Percentiles rank a stretch among this genome's conserved stretches.
Evolutionary conservation across 345 rosid species (phyloP).

Genomic region (Moricandia moricandioides): DNA sequence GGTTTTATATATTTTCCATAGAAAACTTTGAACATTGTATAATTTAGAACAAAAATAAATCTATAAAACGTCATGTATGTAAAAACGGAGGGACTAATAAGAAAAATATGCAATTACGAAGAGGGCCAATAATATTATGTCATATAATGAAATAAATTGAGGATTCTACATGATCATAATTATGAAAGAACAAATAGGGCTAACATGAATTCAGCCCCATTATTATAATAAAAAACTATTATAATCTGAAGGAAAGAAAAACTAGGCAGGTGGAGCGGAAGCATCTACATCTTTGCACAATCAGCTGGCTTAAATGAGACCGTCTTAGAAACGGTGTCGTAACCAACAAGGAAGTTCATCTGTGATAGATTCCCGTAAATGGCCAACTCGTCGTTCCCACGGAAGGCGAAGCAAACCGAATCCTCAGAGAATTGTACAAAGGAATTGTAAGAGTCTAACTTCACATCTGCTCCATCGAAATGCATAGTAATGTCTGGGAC

Average conservation of each 20-base stretch:
- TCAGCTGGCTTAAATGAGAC: conserved; percentile 51
- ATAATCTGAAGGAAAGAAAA: neutral
- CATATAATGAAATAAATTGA: no score
- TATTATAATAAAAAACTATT: neutral
- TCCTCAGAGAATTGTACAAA: conserved; percentile 37
- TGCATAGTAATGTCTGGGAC: no score
- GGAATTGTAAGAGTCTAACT: conserved; percentile 23
- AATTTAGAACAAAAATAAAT: no score
- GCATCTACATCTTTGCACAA: conserved; percentile 36
- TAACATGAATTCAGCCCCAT: neutral
- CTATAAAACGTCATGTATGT: no score
- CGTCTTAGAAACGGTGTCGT: conserved; percentile 32
- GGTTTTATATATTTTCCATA: no score
- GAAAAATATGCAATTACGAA: neutral
- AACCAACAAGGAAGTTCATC: conserved; percentile 44
- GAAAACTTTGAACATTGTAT: no score
- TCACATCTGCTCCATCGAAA: conserved; percentile 13
- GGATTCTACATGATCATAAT: neutral
- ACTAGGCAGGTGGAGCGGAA: no score
- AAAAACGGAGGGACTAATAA: no score
- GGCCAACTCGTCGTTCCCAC: no score
- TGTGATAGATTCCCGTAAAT: no score
- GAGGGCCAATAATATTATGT: neutral
- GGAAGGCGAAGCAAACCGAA: neutral
- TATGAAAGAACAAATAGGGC: neutral